phyloP scores from a whole-genome alignment of 2,329 filamentous ascomycete species.

The Diaporthe velutina region DNA sequence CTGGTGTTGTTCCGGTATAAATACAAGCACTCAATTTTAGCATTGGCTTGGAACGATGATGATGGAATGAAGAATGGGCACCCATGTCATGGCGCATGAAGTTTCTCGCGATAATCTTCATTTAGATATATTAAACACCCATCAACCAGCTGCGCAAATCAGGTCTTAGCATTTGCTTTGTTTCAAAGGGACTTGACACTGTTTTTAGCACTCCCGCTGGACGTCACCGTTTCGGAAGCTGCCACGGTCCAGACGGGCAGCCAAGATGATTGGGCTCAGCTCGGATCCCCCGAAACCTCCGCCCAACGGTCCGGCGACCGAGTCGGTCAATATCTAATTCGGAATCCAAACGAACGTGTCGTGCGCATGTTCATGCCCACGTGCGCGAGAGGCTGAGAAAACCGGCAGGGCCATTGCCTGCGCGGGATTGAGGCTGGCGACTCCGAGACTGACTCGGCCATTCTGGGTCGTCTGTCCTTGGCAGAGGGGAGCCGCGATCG shows the following conservation, averaged over 20 bases:
- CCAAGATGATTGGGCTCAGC: slow-evolving; percentile 1
- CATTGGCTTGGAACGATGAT: background rate
- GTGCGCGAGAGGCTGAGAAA: background rate
- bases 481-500: background rate
- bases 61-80: background rate
- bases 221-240: slow-evolving; percentile 17
- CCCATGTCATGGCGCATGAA: background rate
- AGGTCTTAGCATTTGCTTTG: background rate
- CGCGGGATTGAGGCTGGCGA: background rate
- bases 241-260: slow-evolving; percentile 1
- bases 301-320: background rate
- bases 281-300: slow-evolving; percentile 15
- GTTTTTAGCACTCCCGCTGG: background rate
- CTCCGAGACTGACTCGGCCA: slow-evolving; percentile 17
- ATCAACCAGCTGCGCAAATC: background rate
- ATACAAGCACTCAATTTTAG: background rate
- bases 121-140: background rate
- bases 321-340: slow-evolving; percentile 19
- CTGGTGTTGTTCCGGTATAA: background rate
- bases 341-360: background rate
- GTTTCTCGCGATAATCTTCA: slow-evolving; percentile 1
- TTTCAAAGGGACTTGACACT: background rate
- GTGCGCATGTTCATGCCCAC: slow-evolving; percentile 5
- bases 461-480: slow-evolving; percentile 14
- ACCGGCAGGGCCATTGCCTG: slow-evolving; percentile 7